Base-by-base conservation (phyloP, 1,284 basidiomycete species). In the Pseudozyma sp. region DNA sequence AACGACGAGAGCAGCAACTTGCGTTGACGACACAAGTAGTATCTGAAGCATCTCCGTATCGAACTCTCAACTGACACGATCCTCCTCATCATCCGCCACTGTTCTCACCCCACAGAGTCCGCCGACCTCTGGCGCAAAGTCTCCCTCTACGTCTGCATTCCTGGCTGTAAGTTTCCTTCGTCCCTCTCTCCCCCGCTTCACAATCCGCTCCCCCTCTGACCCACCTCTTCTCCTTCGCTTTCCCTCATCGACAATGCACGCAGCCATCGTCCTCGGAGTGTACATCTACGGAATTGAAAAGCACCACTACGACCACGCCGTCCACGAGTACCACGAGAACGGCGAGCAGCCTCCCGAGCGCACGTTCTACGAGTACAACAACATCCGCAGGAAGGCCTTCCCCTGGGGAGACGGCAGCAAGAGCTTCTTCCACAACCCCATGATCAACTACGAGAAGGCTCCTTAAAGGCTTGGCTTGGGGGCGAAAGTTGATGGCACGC, bases 261-360 rank as follows among this genome's bases (percentile, higher is more conserved):
- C 55, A 77, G 77, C 77, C 31, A 66, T 75, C 54, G 79, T 80
- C 16, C 54, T 82, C 9, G 80, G 66, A 34, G 79, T 77, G 19
- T 81, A 82, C 75, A 80, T 80, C 69, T 82, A 81, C 75, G 74
- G 77, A 34, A 75, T 82, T 46, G 80, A 82, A 53, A 67, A 75
- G 50, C 75, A 78, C 62, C 80, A 82, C 74, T 49, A 62, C 57
- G 64, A 73, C 64, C 80, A 82, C 77, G 63, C 61, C 33, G 68
- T 72, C 37, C 79, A 82, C 73, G 69, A 77, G 49, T 75, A 69
- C 68, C 68, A 82, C 57, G 80, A 82, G 59, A 78, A 79, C 71
- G 77, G 46, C 58, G 60, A 77, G 35, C 50, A 75, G 42, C 71
- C 79, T 29, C 80, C 80, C 24, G 77, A 78, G 60, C 70, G 79